phyloP scores from a whole-genome alignment of 345 rosid species.

The Mangifera indica region DNA sequence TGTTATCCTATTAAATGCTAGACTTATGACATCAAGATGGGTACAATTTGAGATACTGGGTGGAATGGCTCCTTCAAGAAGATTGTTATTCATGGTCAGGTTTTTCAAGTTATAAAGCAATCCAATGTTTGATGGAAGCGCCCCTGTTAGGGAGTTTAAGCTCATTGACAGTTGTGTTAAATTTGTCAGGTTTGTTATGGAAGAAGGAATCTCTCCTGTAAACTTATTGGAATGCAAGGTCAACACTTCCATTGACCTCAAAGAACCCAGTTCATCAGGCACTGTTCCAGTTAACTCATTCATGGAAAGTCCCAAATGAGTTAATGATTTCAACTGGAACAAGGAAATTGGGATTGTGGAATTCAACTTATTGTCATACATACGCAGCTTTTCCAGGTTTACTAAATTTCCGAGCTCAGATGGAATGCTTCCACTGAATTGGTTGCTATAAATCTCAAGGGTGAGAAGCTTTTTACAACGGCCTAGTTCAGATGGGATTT shows the following conservation, averaged over 20 bases:
- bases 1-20: slow-evolving; percentile 40
- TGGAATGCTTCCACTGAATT: slow-evolving; percentile 64
- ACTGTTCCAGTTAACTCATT: slow-evolving; percentile 61
- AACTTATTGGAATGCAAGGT: slow-evolving; percentile 71
- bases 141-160: slow-evolving; percentile 57
- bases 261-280: slow-evolving; percentile 50
- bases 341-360: slow-evolving; percentile 70
- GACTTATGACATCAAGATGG: slow-evolving; percentile 36
- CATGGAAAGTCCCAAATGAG: slow-evolving; percentile 55
- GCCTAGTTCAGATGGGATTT: slow-evolving; percentile 66
- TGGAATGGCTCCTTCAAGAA: slow-evolving; percentile 77
- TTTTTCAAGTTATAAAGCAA: slow-evolving; percentile 60
- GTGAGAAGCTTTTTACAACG: slow-evolving; percentile 45
- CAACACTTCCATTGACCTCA: slow-evolving; percentile 51
- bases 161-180: slow-evolving; percentile 62
- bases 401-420: slow-evolving; percentile 61
- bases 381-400: slow-evolving; percentile 41
- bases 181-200: slow-evolving; percentile 57
- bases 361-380: slow-evolving; percentile 52
- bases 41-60: slow-evolving; percentile 70
- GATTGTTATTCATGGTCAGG: slow-evolving; percentile 46
- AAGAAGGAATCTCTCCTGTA: slow-evolving; percentile 57
- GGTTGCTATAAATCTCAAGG: slow-evolving; percentile 56
- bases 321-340: slow-evolving; percentile 52
- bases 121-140: slow-evolving; percentile 63